phyloP scores from a whole-genome alignment of 2,329 filamentous ascomycete genomes.

The Anisogramma anomala region DNA sequence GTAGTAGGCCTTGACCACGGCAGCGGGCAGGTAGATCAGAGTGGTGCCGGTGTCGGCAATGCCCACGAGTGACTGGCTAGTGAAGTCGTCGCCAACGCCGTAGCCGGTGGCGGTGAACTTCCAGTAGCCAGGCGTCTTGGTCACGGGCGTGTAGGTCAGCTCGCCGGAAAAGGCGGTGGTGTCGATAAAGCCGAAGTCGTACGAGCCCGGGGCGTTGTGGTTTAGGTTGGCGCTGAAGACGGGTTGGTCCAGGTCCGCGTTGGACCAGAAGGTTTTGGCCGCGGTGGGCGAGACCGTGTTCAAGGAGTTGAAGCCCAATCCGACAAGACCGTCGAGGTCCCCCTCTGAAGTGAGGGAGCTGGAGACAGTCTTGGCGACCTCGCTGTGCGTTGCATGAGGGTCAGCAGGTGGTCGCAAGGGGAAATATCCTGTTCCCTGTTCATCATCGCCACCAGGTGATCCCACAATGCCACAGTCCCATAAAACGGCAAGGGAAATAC shows the following conservation, averaged over 20 bases:
- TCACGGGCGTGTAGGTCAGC: slow-evolving; percentile 45
- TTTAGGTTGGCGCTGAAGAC: slow-evolving; percentile 26
- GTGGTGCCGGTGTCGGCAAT: slow-evolving; percentile 52
- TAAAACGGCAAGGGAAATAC: not conserved
- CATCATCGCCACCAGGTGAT: not conserved
- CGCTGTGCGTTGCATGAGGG: slow-evolving; percentile 18
- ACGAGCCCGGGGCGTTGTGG: slow-evolving; percentile 24
- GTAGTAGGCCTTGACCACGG: slow-evolving; percentile 42
- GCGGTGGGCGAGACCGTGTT: slow-evolving; percentile 44
- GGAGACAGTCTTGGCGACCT: slow-evolving; percentile 48
- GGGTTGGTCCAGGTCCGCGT: slow-evolving; percentile 20
- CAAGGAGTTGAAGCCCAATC: slow-evolving; percentile 47
- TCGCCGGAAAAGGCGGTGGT: slow-evolving; percentile 35
- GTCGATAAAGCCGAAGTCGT: slow-evolving; percentile 40
- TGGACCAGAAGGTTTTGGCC: slow-evolving; percentile 36
- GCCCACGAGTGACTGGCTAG: slow-evolving; percentile 23
- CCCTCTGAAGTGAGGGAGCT: slow-evolving; percentile 24
- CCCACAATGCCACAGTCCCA: too few species aligned
- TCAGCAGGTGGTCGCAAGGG: not conserved
- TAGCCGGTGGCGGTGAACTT: slow-evolving; percentile 35
- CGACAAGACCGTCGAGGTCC: slow-evolving; percentile 35
- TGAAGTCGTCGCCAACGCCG: slow-evolving; percentile 21
- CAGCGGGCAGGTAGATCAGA: slow-evolving; percentile 38
- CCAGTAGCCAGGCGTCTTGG: slow-evolving; percentile 51
- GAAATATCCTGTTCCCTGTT: not conserved